A percentile compares a stretch with the other conserved stretches of the same genome.
Conservation (phyloP, 352 stramenopile species). For the Phytophthora tubulina region DNA sequence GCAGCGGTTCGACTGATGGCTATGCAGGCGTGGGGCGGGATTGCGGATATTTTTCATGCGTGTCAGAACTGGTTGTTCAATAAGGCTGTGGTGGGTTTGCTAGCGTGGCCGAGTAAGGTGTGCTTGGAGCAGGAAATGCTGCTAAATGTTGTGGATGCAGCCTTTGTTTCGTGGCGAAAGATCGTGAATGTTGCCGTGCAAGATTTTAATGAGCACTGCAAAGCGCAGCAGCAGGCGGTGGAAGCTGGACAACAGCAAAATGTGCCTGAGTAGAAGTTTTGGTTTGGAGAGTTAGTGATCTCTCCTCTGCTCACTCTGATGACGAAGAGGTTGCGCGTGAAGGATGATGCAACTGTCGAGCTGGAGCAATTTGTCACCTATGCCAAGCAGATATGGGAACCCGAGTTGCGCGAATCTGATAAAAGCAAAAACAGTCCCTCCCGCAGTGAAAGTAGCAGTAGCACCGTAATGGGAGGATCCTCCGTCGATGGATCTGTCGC, state of each 20-base stretch:
- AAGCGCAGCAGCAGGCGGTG: slow-evolving; percentile 14
- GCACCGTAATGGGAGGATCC: slow-evolving; percentile 20
- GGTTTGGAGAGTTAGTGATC: slow-evolving; percentile 60
- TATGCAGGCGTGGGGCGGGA: slow-evolving; percentile 60
- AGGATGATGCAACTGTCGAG: slow-evolving; percentile 20
- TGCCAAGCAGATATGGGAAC: slow-evolving; percentile 34
- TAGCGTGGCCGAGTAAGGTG: slow-evolving; percentile 56
- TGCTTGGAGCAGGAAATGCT: slow-evolving; percentile 60
- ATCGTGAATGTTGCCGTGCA: slow-evolving; percentile 53
- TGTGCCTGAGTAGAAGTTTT: slow-evolving; percentile 63
- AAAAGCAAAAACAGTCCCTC: slow-evolving; percentile 8
- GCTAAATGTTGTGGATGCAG: slow-evolving; percentile 60
- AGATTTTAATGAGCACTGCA: slow-evolving; percentile 63
- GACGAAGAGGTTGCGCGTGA: slow-evolving; percentile 9
- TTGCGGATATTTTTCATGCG: slow-evolving; percentile 60
- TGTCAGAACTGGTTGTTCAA: slow-evolving; percentile 69
- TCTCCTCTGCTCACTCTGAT: slow-evolving; percentile 42
- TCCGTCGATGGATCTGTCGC: slow-evolving; percentile 16
- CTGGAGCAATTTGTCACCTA: slow-evolving; percentile 45
- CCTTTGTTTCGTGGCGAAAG: slow-evolving; percentile 58
- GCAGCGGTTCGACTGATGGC: slow-evolving; percentile 55
- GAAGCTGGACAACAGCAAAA: slow-evolving; percentile 44
- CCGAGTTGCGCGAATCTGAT: not conserved
- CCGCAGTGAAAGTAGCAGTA: slow-evolving; percentile 33
- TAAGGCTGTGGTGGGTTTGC: slow-evolving; percentile 56